Evolutionary conservation across 2,329 filamentous ascomycete genomes (phyloP), one percentile per base, ranked within the genome.

Genomic region (Neonectria ditissima): DNA sequence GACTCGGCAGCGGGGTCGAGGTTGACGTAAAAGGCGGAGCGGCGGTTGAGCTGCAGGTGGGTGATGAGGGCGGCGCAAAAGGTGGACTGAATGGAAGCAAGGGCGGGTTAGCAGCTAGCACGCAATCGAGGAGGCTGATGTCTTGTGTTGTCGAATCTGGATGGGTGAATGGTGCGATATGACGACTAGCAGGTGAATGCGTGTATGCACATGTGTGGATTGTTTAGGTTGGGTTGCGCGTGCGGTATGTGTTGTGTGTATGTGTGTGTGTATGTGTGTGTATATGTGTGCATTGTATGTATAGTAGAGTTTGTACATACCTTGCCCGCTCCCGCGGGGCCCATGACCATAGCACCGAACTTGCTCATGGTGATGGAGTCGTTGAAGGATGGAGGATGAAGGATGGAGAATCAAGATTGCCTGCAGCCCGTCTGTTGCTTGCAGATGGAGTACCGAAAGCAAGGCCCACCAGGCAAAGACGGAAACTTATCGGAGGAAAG

Each of bases 1-100:
- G 90, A 86, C 80, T 97, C 94, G 76, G 96, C 96, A 60, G 96
- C 96, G 7, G 96, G 96, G 79, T 99, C 96, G 74, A 99, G 93
- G 81, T 99, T 99, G 77, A 99, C 91, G 81, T 98, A 99, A 86
- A 97, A 97, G 80, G 92, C 92, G 53, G 94, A 97, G n/a, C 94
- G 92, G 59, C 93, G 92, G 80, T 93, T 94, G 76, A 94, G 92
- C 73, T 93, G 90, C 26, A 98, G 90, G 76, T 98, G 93, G 65
- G 96, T 94, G 77, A 98, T 97, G 73, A 99, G 87, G 71, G 93
- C 89, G 62, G 92, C 91, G 84, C 94, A 97, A 80, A 99, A 99
- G 66, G 96, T 99, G 28, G 94, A 97, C 87, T 93, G 69, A 28
- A 30, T 20, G 28, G n/a, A 32, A 8, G 26, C 57, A 16, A 63